Base-by-base conservation (phyloP, 202 grass and related monocot species). In the Zizania palustris region DNA sequence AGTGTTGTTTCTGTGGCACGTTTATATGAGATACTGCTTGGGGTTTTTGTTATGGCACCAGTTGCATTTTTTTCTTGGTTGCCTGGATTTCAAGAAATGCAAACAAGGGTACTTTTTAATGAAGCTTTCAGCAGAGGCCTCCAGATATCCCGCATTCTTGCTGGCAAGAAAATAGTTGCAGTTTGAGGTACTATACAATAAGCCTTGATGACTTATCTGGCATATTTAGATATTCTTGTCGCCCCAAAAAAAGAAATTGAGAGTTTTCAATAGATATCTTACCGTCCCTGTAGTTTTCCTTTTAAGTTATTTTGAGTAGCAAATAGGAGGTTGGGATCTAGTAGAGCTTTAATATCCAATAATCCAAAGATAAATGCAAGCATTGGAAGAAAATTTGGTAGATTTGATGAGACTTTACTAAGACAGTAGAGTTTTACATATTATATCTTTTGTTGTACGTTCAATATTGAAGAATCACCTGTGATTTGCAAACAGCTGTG, bases 41-140 rank as follows among this genome's bases (percentile, higher is more conserved):
- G 91, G 55, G 74, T 80, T 8, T 57, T 97, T 18, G 75, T 97
- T 49, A 93, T 97, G 90, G 90, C 84, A 40, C 93, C 93, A 65
- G 93, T 97, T 42, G 93, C 90, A 2, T 81, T 97, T 60, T 65
- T 97, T 50, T 93, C 93, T 54, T 97, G 91, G 93, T 70, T 97
- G 75, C 93, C 93, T 7, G 93, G 93, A 61, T 97, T 97, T 80
- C 93, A 97, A 77, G 93, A 97, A 85, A 97, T 97, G 93, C 91
- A 97, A 76, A 97, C 93, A 9, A 91, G 93, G 73, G 90, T 97
- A 72, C 77, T 97, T 70, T 97, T 97, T 82, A 93, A 93, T 82
- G 90, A 97, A 91, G 93, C 88, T 68, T 97, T 97, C 60, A 97
- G 90, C 82, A 86, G 93, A 83, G 93, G 93, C 3, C 93, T 97